Conservation (phyloP, 2,329 filamentous ascomycete genomes). For the Diaporthe vaccinii region DNA sequence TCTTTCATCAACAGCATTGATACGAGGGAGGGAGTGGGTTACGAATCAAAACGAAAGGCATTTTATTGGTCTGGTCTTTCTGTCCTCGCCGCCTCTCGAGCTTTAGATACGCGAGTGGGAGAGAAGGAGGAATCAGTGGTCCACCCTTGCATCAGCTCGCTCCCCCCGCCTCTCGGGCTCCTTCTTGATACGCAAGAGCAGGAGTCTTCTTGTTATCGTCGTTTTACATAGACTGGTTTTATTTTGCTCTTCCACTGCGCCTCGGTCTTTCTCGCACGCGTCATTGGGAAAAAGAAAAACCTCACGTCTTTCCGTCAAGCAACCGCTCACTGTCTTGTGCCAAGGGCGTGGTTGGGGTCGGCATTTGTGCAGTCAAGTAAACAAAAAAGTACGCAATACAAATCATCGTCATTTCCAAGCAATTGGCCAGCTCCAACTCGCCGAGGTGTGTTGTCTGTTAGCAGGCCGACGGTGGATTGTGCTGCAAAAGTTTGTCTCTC, state of each 20-base stretch:
- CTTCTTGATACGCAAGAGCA: conserved; percentile 36
- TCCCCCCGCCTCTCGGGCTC: conserved; percentile 34
- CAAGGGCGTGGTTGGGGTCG: neutral
- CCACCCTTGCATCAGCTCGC: conserved; percentile 37
- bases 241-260: conserved; percentile 18
- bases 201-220: conserved; percentile 41
- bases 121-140: conserved; percentile 35
- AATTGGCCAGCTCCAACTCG: neutral
- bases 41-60: conserved; percentile 34
- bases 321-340: conserved; percentile 4
- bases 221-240: conserved; percentile 42
- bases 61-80: conserved; percentile 31
- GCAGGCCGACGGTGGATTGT: too few species aligned
- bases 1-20: conserved; percentile 40
- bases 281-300: conserved; percentile 1
- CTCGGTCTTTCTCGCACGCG: conserved; percentile 10
- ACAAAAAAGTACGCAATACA: conserved; percentile 16
- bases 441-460: neutral
- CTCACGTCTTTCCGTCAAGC: neutral
- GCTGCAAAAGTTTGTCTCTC: neutral
- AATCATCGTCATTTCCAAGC: neutral
- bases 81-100: conserved; percentile 37
- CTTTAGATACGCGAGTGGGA: conserved; percentile 35
- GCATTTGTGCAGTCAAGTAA: conserved; percentile 1
- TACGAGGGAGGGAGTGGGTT: conserved; percentile 25